Conservation (phyloP, 768 basidiomycete genomes). For the Trametes cubensis region DNA sequence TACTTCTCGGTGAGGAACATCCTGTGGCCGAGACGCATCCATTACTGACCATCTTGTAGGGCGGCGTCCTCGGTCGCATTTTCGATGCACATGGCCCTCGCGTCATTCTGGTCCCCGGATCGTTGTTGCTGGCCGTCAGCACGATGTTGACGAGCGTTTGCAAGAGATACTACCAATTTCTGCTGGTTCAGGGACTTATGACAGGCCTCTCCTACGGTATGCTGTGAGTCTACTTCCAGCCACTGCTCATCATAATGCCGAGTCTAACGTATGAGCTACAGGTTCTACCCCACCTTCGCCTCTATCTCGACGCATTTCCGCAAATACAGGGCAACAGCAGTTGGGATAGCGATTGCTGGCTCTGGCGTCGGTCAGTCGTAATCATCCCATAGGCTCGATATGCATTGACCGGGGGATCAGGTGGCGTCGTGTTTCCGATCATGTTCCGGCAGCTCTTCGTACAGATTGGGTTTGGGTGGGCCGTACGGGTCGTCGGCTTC, state of each 20-base stretch:
- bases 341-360: conserved; percentile 50
- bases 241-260: not conserved
- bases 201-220: conserved; percentile 68
- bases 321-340: conserved; percentile 67
- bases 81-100: conserved; percentile 66
- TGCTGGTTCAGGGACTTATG: conserved; percentile 63
- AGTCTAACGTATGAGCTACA: conserved; percentile 33
- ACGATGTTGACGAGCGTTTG: conserved; percentile 65
- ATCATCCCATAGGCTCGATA: not conserved
- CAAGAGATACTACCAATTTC: conserved; percentile 58
- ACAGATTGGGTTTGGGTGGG: conserved; percentile 62
- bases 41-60: conserved; percentile 41
- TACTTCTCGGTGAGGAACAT: conserved; percentile 60
- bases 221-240: conserved; percentile 51
- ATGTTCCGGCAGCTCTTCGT: conserved; percentile 62
- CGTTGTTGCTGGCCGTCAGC: conserved; percentile 49
- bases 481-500: conserved; percentile 58
- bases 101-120: conserved; percentile 54
- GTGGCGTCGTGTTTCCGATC: conserved; percentile 71
- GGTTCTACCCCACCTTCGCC: conserved; percentile 71
- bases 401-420: conserved; percentile 35
- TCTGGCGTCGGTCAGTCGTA: conserved; percentile 17
- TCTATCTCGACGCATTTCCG: conserved; percentile 68
- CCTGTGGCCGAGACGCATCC: not conserved
- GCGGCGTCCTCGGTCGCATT: conserved; percentile 59